Conservation (phyloP, 441 rosid species). For the Sinapis alba region DNA sequence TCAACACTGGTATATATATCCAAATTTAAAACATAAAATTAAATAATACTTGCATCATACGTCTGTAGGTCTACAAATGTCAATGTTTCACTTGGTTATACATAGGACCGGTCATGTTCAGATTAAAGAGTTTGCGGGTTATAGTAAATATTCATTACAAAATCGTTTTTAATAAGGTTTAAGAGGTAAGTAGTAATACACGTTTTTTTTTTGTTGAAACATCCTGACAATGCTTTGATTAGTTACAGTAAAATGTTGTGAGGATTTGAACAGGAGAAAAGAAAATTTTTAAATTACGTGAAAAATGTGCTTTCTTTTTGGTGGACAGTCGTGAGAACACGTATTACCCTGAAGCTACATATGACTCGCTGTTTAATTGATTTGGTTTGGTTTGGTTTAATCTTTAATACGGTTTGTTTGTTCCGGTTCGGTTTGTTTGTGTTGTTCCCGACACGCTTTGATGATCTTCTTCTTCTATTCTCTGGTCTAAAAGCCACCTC, state of each 20-base stretch:
- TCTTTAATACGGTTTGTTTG: neutral
- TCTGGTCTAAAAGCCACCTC: conserved; percentile 3
- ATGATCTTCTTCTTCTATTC: neutral
- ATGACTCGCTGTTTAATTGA: conserved; percentile 6
- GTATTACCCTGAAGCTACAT: neutral
- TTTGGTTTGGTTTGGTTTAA: neutral
- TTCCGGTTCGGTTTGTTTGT: neutral
- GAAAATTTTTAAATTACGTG: neutral
- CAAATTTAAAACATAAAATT: neutral
- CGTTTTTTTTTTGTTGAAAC: neutral
- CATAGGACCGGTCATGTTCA: too few relatives aligned
- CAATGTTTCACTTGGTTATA: too few relatives aligned
- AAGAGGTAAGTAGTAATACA: neutral
- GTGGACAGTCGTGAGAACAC: conserved; percentile 34
- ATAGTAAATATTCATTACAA: neutral
- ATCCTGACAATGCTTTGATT: neutral
- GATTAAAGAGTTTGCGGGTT: neutral
- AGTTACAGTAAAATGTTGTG: neutral
- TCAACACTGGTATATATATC: neutral
- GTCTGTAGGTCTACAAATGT: conserved; percentile 18
- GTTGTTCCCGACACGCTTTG: neutral
- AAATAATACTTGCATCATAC: conserved; percentile 9
- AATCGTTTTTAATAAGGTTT: neutral
- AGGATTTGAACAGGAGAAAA: neutral
- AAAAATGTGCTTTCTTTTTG: conserved; percentile 1